Base-by-base conservation (phyloP, 139 green algal species). In the Yamagishiella unicocca region DNA sequence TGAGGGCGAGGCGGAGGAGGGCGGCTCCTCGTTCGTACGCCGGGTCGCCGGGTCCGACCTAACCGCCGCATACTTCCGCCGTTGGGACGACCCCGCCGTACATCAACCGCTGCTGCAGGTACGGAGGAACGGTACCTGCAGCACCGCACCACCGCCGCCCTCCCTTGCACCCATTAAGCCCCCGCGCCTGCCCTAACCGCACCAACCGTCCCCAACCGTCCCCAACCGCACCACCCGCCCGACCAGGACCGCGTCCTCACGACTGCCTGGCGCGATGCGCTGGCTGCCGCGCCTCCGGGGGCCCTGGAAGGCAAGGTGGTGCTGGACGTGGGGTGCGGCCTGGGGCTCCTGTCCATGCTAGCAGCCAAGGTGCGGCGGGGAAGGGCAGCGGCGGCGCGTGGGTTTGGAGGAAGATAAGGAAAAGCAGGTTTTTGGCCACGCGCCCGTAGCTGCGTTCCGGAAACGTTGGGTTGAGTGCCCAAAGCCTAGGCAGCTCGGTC, bases 251-350 rank as follows among this genome's bases (percentile, higher is more conserved):
- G 61, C 6, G 40, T 62, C 61, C 66, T 87, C 21, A 72, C 14
- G 21, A 38, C 64, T 2, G 81, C 81, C 37, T 87, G 81, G 81
- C 64, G 81, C 22, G 66, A 78, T 1, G 81, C 81, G 21, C 45
- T 87, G 31, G 38, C 58, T 2, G 27, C 79, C 12, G 75, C 50
- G 31, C 50, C 50, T 4, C 64, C 64, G 7, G 78, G 78, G 19
- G 24, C 43, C 3, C 46, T 87, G 31, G 66, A 68, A 25, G 93
- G 87, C 37, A 53, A 67, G 33, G 61, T 31, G 9, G 94, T 98
- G 42, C 88, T 98, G 77, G 96, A 98, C 84, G 91, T 98, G 27
- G 96, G 96, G 25, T 98, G 96, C 84, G 96, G 96, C 46, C 96
- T 96, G 5, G 96, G 94, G 73, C 95, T 98, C 67, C 90, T 97